phyloP scores from a whole-genome alignment of 768 basidiomycete species.

The Hericium alpestre region DNA sequence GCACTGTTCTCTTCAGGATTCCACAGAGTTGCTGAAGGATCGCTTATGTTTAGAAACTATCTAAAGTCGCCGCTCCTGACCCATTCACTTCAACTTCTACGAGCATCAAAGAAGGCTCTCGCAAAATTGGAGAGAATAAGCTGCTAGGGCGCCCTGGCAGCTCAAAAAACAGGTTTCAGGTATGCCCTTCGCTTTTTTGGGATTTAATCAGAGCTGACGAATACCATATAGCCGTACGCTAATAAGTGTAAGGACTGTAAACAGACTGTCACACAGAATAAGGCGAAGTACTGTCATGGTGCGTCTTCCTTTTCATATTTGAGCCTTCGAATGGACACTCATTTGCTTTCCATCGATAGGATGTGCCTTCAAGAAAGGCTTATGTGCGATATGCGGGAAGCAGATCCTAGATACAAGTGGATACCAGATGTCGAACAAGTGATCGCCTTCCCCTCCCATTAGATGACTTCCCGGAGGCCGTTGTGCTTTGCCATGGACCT shows the following conservation, averaged over 20 bases:
- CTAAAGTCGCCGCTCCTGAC: slow-evolving; percentile 82
- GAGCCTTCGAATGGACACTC: too few relatives aligned
- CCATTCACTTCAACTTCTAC: slow-evolving; percentile 67
- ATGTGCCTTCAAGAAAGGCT: slow-evolving; percentile 79
- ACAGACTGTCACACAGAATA: slow-evolving; percentile 73
- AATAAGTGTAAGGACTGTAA: slow-evolving; percentile 85
- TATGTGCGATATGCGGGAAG: slow-evolving; percentile 83
- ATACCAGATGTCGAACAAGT: slow-evolving; percentile 82
- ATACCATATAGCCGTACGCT: slow-evolving; percentile 57
- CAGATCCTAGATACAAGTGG: slow-evolving; percentile 74
- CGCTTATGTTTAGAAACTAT: slow-evolving; percentile 56
- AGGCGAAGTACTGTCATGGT: slow-evolving; percentile 87
- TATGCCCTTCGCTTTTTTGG: slow-evolving; percentile 21
- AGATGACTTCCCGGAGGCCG: too few relatives aligned
- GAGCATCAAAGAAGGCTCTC: slow-evolving; percentile 69
- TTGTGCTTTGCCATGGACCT: too few relatives aligned
- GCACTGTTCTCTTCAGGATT: slow-evolving; percentile 15
- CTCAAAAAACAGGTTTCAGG: slow-evolving; percentile 72
- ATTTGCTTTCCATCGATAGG: slow-evolving; percentile 29
- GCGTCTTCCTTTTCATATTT: slow-evolving; percentile 15
- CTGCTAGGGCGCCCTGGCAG: slow-evolving; percentile 58
- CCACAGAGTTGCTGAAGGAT: neutral
- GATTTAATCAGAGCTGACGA: slow-evolving; percentile 7
- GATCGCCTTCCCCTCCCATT: slow-evolving; percentile 4
- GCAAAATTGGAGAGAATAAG: slow-evolving; percentile 82